Percentiles rank a stretch among this genome's conserved stretches.
These are phyloP conservation scores for Dianthus caryophyllus DNA, from an alignment of 148 eudicot species.

Conservation along the genomic window DNA sequence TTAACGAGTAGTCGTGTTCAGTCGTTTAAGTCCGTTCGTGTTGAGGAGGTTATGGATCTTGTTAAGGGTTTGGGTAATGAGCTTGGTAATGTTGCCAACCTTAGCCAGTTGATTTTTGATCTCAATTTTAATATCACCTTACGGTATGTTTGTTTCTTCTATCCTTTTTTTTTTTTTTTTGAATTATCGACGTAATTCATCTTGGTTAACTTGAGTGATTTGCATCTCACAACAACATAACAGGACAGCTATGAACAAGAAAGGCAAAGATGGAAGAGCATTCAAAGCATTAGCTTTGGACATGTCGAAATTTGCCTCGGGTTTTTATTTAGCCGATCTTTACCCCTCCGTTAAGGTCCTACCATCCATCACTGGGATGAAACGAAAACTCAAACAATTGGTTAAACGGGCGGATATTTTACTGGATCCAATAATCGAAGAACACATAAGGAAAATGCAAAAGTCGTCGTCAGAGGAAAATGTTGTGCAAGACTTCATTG, in stretches of 20 bases:
- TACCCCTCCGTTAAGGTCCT: slow-evolving; percentile 24
- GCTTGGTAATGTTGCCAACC: slow-evolving; percentile 14
- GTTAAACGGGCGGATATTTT: slow-evolving; percentile 6
- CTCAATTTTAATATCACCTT: slow-evolving; percentile 22
- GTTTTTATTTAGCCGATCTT: slow-evolving; percentile 22
- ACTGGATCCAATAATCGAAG: slow-evolving; percentile 29
- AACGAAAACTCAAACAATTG: slow-evolving; percentile 11
- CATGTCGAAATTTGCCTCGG: not conserved
- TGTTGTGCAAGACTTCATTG: slow-evolving; percentile 20
- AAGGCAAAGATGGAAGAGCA: slow-evolving; percentile 18
- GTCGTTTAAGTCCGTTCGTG: slow-evolving; percentile 5
- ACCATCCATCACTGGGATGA: slow-evolving; percentile 17
- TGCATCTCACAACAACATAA: too few relatives aligned
- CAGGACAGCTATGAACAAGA: slow-evolving; percentile 26
- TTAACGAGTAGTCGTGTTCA: slow-evolving; percentile 15
- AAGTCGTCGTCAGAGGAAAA: not conserved
- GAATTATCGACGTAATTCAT: too few relatives aligned
- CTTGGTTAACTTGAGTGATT: too few relatives aligned
- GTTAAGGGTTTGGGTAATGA: not conserved
- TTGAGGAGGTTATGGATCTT: slow-evolving; percentile 20
- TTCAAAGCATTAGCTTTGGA: slow-evolving; percentile 7
- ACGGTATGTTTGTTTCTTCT: slow-evolving; percentile 24
- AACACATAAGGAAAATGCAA: slow-evolving; percentile 9
- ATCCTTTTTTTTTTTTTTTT: too few relatives aligned
- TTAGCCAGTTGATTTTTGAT: slow-evolving; percentile 16